Percentiles rank a stretch among this genome's conserved stretches.
These are phyloP conservation scores for Venturiaceae sp. DNA, from an alignment of 2,329 filamentous ascomycete species.

Conservation along the genomic window DNA sequence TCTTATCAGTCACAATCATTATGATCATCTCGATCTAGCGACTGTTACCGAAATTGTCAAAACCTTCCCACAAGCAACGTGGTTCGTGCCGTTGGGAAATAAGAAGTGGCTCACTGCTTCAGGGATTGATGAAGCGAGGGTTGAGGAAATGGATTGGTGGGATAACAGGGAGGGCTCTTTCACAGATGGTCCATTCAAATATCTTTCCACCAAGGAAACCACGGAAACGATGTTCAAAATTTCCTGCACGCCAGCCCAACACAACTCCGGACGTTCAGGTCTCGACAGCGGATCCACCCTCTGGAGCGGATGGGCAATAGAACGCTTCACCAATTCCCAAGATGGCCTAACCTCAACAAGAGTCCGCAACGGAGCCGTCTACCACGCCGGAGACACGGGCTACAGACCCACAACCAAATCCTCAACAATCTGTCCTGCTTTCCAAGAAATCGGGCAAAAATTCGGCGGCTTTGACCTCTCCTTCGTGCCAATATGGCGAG, in stretches of 20 bases:
- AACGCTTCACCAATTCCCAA: background rate
- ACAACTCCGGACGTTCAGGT: conserved; percentile 3
- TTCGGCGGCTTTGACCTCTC: conserved; percentile 8
- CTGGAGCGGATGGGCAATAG: conserved; percentile 7
- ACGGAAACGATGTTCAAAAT: background rate
- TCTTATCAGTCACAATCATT: conserved; percentile 7
- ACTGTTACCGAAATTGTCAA: background rate
- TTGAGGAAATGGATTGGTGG: conserved; percentile 8
- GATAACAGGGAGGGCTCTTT: background rate
- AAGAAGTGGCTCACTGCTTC: conserved; percentile 4
- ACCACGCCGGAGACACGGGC: conserved; percentile 9
- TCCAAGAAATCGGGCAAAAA: conserved; percentile 4
- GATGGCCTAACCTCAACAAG: background rate
- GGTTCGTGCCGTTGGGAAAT: conserved; percentile 9
- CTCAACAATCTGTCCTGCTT: conserved; percentile 1
- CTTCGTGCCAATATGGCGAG: conserved; percentile 9
- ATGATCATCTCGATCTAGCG: conserved; percentile 7
- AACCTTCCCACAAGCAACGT: conserved; percentile 1
- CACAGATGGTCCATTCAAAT: background rate
- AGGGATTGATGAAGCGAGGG: background rate
- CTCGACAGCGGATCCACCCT: conserved; percentile 1
- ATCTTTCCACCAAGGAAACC: background rate
- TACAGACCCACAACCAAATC: conserved; percentile 5
- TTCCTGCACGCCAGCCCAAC: conserved; percentile 7
- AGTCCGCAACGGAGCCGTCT: conserved; percentile 1